A percentile compares a stretch with the other conserved stretches of the same genome.
phyloP scores from a whole-genome alignment of 2,329 filamentous ascomycete genomes.

The Penicillium psychrosexuale region DNA sequence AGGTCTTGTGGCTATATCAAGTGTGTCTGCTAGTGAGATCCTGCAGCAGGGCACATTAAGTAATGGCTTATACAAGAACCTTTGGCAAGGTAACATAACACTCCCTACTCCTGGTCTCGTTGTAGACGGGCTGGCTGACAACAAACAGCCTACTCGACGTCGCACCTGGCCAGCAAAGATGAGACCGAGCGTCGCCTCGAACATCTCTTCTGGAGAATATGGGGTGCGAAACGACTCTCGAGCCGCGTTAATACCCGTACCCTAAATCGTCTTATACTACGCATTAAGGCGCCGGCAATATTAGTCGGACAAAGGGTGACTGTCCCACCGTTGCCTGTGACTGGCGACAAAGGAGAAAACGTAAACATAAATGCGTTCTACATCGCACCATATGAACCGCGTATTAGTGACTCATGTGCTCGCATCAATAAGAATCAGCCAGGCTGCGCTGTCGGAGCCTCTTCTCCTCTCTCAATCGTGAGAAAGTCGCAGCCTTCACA shows the following conservation, averaged over 20 bases:
- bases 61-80: conserved; percentile 41
- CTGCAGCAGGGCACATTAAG: conserved; percentile 38
- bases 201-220: conserved; percentile 54
- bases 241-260: conserved; percentile 38
- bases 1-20: conserved; percentile 43
- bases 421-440: background rate
- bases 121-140: background rate
- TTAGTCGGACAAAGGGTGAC: background rate
- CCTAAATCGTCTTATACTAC: conserved; percentile 44
- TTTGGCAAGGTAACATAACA: conserved; percentile 48
- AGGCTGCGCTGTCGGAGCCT: background rate
- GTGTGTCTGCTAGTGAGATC: conserved; percentile 37
- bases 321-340: background rate
- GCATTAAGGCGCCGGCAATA: conserved; percentile 39
- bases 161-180: conserved; percentile 43
- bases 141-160: conserved; percentile 46
- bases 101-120: background rate
- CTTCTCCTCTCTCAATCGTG: conserved; percentile 33
- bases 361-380: background rate
- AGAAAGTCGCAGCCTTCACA: conserved; percentile 36
- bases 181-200: conserved; percentile 46
- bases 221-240: conserved; percentile 42
- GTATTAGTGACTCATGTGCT: background rate
- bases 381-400: background rate
- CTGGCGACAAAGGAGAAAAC: background rate